A percentile compares a stretch with the other conserved stretches of the same genome.
These are phyloP conservation scores for Gossypium sturtianum DNA, from an alignment of 345 rosid genomes.

Conservation along the genomic window DNA sequence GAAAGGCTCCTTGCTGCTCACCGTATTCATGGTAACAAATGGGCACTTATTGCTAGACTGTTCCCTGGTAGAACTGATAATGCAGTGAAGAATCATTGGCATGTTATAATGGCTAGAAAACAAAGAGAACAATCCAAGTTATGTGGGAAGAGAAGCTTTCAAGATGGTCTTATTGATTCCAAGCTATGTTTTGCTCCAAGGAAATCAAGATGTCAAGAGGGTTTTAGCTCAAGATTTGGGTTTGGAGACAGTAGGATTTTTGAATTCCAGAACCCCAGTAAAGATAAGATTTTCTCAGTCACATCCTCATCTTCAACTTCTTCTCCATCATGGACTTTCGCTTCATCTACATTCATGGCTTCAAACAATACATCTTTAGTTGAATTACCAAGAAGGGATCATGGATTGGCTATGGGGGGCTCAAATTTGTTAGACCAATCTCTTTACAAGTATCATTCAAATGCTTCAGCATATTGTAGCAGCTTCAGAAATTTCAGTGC, in stretches of 20 bases:
- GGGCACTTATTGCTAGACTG: constrained; percentile 49
- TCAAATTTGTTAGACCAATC: constrained; percentile 21
- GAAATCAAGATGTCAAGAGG: constrained; percentile 25
- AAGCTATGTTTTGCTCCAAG: constrained; percentile 10
- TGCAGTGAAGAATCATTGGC: constrained; percentile 70
- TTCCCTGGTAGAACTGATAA: constrained; percentile 70
- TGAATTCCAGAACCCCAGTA: constrained; percentile 27
- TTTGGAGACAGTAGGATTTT: constrained; percentile 23
- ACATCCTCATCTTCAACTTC: constrained; percentile 25
- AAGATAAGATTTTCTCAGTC: constrained; percentile 29
- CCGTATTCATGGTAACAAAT: constrained; percentile 55
- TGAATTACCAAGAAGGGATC: constrained; percentile 24
- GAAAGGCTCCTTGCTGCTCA: constrained; percentile 52
- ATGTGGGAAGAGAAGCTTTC: constrained; percentile 31
- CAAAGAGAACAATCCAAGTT: constrained; percentile 36
- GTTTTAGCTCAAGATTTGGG: constrained; percentile 25
- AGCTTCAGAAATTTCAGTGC: constrained; percentile 14
- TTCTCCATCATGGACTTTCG: constrained; percentile 27
- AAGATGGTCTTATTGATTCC: constrained; percentile 18
- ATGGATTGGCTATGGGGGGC: constrained; percentile 16
- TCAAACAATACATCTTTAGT: constrained; percentile 19
- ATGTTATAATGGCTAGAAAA: constrained; percentile 60
- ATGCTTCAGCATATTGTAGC: constrained; percentile 16
- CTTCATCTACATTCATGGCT: constrained; percentile 14
- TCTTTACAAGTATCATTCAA: constrained; percentile 18